Evolutionary conservation across 2,329 filamentous ascomycete species (phyloP).

Genomic region (Diplocarpon rosae): DNA sequence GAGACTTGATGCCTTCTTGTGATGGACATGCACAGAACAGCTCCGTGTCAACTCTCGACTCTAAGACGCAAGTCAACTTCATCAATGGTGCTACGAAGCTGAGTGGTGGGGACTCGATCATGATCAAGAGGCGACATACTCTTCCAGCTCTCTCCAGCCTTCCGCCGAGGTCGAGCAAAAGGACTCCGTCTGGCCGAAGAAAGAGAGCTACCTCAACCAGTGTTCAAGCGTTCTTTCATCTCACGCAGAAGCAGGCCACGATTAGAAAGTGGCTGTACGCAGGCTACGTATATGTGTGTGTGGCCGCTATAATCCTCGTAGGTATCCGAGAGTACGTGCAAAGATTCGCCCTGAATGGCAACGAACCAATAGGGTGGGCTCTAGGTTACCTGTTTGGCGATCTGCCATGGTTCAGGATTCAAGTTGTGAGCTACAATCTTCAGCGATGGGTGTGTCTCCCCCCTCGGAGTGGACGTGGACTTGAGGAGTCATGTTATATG

Average conservation of each 20-base stretch:
- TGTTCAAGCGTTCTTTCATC: constrained; percentile 62
- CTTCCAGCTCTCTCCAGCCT: constrained; percentile 34
- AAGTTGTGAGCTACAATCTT: constrained; percentile 57
- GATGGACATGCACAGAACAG: constrained; percentile 10
- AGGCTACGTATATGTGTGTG: constrained; percentile 59
- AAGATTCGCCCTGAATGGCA: constrained; percentile 51
- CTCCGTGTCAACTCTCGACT: constrained; percentile 18
- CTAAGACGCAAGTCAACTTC: constrained; percentile 9
- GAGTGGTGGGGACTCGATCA: constrained; percentile 29
- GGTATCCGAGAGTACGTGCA: constrained; percentile 63
- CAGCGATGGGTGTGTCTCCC: constrained; percentile 70
- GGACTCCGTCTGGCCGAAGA: constrained; percentile 51
- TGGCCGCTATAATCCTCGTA: constrained; percentile 54
- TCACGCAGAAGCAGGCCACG: constrained; percentile 69
- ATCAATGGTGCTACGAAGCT: constrained; percentile 6
- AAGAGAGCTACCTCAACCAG: constrained; percentile 55
- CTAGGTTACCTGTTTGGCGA: constrained; percentile 83
- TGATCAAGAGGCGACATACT: constrained; percentile 36
- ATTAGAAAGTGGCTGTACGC: constrained; percentile 79
- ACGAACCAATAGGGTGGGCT: constrained; percentile 88
- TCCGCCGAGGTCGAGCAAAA: constrained; percentile 26
- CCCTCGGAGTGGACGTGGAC: constrained; percentile 26
- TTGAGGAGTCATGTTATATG: constrained; percentile 33
- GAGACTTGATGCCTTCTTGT: constrained; percentile 8
- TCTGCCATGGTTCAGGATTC: constrained; percentile 57